phyloP scores from a whole-genome alignment of 2,329 filamentous ascomycete species.

The Hymenoscyphus scutula region DNA sequence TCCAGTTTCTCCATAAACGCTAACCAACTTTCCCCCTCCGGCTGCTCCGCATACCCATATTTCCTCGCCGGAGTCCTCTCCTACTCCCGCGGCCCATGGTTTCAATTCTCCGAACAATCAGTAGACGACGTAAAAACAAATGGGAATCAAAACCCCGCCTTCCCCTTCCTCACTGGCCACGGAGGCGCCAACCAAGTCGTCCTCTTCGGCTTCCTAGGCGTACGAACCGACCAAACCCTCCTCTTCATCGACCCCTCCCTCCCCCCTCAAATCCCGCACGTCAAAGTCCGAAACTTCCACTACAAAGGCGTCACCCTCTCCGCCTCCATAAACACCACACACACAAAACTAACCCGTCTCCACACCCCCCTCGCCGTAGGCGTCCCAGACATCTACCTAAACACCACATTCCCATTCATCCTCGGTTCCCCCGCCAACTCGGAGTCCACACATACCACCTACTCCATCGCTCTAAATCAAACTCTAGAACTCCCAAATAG shows the following conservation, averaged over 20 bases:
- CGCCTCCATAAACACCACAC: constrained; percentile 59
- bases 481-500: constrained; percentile 58
- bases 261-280: constrained; percentile 55
- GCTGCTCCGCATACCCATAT: constrained; percentile 68
- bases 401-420: constrained; percentile 56
- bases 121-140: constrained; percentile 58
- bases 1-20: constrained; percentile 67
- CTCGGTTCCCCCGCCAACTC: constrained; percentile 46
- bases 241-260: constrained; percentile 63
- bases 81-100: constrained; percentile 65
- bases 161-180: constrained; percentile 67
- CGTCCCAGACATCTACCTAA: constrained; percentile 55
- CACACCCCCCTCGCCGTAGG: constrained; percentile 42
- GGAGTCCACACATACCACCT: constrained; percentile 39
- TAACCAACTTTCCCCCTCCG: constrained; percentile 62
- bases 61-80: constrained; percentile 61
- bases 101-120: constrained; percentile 68
- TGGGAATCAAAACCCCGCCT: constrained; percentile 42
- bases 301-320: constrained; percentile 64
- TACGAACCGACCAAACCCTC: constrained; percentile 57
- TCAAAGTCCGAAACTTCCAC: constrained; percentile 63
- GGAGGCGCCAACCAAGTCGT: constrained; percentile 67
- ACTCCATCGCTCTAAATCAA: constrained; percentile 48
- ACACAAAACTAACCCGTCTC: constrained; percentile 59
- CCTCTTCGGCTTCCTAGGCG: constrained; percentile 65